Evolutionary conservation across 2,329 filamentous ascomycete species (phyloP), one percentile per base, ranked within the genome.

Genomic region (Colletotrichum phormii): DNA sequence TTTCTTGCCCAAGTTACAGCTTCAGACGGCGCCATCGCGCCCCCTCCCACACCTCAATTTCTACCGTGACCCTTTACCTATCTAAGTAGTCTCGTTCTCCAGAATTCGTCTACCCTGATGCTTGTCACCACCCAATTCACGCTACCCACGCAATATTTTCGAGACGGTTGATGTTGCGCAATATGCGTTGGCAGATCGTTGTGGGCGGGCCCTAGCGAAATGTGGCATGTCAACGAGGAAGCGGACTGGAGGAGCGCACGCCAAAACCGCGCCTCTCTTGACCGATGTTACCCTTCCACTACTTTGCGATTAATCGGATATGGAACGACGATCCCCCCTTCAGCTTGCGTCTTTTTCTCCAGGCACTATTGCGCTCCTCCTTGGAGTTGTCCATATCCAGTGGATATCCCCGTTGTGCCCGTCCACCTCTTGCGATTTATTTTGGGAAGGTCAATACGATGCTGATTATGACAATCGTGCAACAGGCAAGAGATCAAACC

Each of bases 1-100:
- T 60, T 69, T 72, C 66, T 72, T 46, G 42, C 46, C 15, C 60
- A 64, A 46, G 60, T 61, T 61, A 22, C 70, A 70, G 46, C 60
- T 64, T 35, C 31, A 64, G 59, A 69, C 59, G 65, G 42, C 51
- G 24, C 65, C 31, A 53, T 63, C 53, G 26, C 33, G 51, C 8
- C 26, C 26, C 67, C 31, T 58, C 46, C 31, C 9, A 26, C 11
- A 6, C 54, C 22, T 11, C 18, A 66, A 13, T 37, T 11, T 33
- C 26, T 29, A 35, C 11, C 18, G 7, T 11, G 18, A 18, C 5
- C 37, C 53, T 7, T 29, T 18, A n/a, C 22, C 54, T 49, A 55
- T 15, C 33, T 33, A n/a, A 26, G 35, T 24, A 26, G 24, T 24
- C 33, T 35, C 51, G n/a, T 35, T 26, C 37, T 46, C 26, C n/a